Percentiles rank a stretch among this genome's conserved stretches.
Evolutionary conservation across 495 filamentous ascomycete species (phyloP).

Genomic region (Talaromyces liani): DNA sequence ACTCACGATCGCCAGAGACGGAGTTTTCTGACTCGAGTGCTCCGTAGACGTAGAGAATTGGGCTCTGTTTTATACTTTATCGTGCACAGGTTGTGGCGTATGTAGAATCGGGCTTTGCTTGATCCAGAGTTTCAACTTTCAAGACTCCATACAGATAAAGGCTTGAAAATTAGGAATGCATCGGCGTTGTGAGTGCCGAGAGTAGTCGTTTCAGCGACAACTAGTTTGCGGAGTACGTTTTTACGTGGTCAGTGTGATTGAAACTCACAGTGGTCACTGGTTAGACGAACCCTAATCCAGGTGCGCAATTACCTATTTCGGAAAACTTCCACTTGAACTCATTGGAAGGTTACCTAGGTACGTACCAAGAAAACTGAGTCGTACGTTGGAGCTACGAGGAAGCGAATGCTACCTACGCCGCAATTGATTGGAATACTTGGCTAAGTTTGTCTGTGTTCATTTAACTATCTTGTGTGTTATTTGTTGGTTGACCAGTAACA

Average conservation of each 20-base stretch:
- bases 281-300: background rate
- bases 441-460: background rate
- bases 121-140: background rate
- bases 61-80: background rate
- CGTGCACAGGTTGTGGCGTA: background rate
- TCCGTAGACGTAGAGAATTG: background rate
- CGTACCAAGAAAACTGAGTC: background rate
- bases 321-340: background rate
- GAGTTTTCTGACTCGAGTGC: background rate
- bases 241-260: background rate
- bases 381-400: background rate
- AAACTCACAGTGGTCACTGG: background rate
- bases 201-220: background rate
- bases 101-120: background rate
- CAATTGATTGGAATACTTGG: background rate
- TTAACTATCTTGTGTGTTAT: background rate
- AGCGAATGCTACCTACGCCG: background rate
- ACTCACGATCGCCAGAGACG: background rate
- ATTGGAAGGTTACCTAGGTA: background rate
- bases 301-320: background rate
- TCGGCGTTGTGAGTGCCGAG: background rate
- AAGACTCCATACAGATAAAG: background rate
- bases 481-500: background rate
- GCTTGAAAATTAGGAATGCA: background rate
- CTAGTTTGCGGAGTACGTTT: background rate